Evolutionary conservation across 768 basidiomycete genomes (phyloP).

Genomic region (Leccinum olivaceopallidum): DNA sequence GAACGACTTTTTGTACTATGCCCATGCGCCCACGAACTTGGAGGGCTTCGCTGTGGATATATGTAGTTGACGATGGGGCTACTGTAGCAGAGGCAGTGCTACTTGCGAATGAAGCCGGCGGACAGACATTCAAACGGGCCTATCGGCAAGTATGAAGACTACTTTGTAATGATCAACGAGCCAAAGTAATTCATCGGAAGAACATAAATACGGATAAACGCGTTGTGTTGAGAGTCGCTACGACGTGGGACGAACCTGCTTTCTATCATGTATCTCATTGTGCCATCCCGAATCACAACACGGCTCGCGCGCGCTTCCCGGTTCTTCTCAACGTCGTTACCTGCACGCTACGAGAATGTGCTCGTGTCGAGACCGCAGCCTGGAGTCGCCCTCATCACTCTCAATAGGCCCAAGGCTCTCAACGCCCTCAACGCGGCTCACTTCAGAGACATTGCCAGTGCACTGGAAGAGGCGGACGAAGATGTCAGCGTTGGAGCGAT

Average conservation of each 20-base stretch:
- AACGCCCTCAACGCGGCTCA: slow-evolving; percentile 86
- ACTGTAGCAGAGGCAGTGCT: too few species aligned
- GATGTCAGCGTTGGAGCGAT: slow-evolving; percentile 79
- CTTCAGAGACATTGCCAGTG: slow-evolving; percentile 79
- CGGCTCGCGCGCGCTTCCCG: slow-evolving; percentile 12
- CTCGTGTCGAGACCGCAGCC: slow-evolving; percentile 68
- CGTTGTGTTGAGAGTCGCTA: too few species aligned
- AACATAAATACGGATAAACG: too few species aligned
- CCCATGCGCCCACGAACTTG: slow-evolving; percentile 67
- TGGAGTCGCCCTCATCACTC: slow-evolving; percentile 74
- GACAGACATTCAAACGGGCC: too few species aligned
- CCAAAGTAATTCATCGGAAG: too few species aligned
- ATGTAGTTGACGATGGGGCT: too few species aligned
- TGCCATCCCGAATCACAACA: slow-evolving; percentile 1
- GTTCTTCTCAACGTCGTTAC: slow-evolving; percentile 31
- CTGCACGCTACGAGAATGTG: slow-evolving; percentile 58
- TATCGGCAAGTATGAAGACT: too few species aligned
- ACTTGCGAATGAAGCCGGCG: too few species aligned
- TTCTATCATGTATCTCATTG: slow-evolving; percentile 10
- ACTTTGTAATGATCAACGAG: too few species aligned
- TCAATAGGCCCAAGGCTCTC: slow-evolving; percentile 87
- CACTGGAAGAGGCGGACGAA: slow-evolving; percentile 65
- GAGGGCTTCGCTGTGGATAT: slow-evolving; percentile 58
- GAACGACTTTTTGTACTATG: slow-evolving; percentile 43
- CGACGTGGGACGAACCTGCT: slow-evolving; percentile 1